Conservation (phyloP, 169 alveolate species). For the Babesia gibsoni region DNA sequence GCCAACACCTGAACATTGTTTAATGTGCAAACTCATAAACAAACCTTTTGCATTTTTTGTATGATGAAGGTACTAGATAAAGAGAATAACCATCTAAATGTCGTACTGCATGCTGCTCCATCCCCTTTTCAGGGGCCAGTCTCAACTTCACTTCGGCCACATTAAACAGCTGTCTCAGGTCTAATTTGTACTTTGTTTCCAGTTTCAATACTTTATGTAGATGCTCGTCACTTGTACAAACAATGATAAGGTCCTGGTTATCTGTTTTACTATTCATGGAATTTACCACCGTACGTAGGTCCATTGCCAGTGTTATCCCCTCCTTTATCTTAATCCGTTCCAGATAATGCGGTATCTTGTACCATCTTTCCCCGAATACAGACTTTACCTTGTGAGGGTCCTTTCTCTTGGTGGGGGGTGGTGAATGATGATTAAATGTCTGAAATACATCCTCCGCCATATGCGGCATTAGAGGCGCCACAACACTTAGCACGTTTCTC, state of each 20-base stretch:
- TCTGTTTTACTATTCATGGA: not conserved
- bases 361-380: conserved; percentile 48
- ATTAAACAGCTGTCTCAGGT: conserved; percentile 29
- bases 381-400: conserved; percentile 1
- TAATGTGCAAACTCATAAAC: not conserved
- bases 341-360: conserved; percentile 15
- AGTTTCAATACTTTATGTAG: not conserved
- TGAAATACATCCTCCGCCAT: conserved; percentile 50
- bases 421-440: not conserved
- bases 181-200: conserved; percentile 6
- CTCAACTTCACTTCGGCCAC: conserved; percentile 33
- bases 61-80: not conserved
- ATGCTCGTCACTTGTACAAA: not conserved
- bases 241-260: conserved; percentile 14
- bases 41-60: conserved; percentile 46
- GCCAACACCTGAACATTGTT: conserved; percentile 41
- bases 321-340: not conserved
- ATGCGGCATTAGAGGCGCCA: conserved; percentile 65
- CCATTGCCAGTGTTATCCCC: not conserved
- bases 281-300: conserved; percentile 8
- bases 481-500: conserved; percentile 28
- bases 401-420: not conserved
- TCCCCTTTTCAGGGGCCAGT: not conserved
- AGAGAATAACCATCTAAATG: conserved; percentile 6
- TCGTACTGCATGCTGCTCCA: not conserved